phyloP scores from a whole-genome alignment of 176 grass and related monocot species.

The Carex myosuroides region DNA sequence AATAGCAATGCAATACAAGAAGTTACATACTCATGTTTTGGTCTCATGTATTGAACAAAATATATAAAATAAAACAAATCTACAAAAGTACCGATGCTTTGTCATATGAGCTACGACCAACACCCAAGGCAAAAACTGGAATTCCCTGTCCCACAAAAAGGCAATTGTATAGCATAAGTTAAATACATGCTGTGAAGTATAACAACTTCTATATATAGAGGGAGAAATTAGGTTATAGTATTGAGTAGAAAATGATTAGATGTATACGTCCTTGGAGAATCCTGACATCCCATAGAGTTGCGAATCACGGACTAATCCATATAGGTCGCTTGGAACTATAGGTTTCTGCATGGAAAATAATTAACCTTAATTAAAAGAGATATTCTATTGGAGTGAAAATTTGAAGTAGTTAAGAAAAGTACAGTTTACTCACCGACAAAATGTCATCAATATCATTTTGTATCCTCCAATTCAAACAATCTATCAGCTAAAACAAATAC shows the following conservation, averaged over 20 bases:
- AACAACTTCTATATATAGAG: slow-evolving; percentile 6
- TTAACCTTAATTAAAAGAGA: neutral
- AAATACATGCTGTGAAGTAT: slow-evolving; percentile 4
- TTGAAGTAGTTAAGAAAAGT: neutral
- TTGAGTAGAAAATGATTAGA: slow-evolving; percentile 2
- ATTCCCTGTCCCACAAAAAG: slow-evolving; percentile 50
- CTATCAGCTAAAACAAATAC: slow-evolving; percentile 52
- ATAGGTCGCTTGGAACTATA: slow-evolving; percentile 55
- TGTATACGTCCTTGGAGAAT: slow-evolving; percentile 56
- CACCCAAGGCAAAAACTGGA: slow-evolving; percentile 76
- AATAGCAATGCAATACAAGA: slow-evolving; percentile 1
- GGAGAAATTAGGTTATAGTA: slow-evolving; percentile 1
- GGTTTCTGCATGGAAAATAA: slow-evolving; percentile 48
- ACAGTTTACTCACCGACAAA: slow-evolving; percentile 47
- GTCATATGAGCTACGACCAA: slow-evolving; percentile 83
- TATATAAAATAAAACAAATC: slow-evolving; percentile 28
- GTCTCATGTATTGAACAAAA: neutral
- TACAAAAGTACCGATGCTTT: slow-evolving; percentile 72
- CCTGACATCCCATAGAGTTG: slow-evolving; percentile 69
- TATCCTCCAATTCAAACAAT: slow-evolving; percentile 92
- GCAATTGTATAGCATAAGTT: slow-evolving; percentile 14
- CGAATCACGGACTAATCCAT: slow-evolving; percentile 61
- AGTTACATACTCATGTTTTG: slow-evolving; percentile 1
- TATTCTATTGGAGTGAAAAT: neutral
- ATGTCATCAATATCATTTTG: slow-evolving; percentile 75